Evolutionary conservation across 495 filamentous ascomycete genomes (phyloP), one percentile per base, ranked within the genome.

Genomic region (Lepidopterella palustris): DNA sequence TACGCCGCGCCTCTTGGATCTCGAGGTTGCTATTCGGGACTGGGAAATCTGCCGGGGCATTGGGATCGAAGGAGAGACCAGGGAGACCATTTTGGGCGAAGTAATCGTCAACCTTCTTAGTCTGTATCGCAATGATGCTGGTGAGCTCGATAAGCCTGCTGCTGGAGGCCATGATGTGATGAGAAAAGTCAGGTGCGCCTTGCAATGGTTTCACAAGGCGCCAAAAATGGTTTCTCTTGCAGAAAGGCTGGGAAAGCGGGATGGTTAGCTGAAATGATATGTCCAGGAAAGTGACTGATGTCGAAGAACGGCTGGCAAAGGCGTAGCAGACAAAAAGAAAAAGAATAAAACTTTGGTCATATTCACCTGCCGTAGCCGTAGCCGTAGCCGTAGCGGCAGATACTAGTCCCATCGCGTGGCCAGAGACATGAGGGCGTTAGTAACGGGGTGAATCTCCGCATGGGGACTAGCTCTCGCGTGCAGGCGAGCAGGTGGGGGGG

Each of bases 21-120:
- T 58, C 56, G 13, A 15, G 24, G 52, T 50, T 32, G 27, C 32
- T 21, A 8, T 11, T 27, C 1, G 45, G 25, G 2, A 58, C 45
- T 0, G 56, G 56, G 56, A 58, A 51, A 15, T 58, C 56, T n/a
- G 56, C 56, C 13, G 55, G 60, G 54, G 28, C 55, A 53, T 45
- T 31, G 55, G 48, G 54, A 32, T 57, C 54, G 35, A 62, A 62
- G 0, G 60, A 62, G 32, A 50, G 55, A 18, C 23, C n/a, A 5
- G 54, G 45, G 20, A 62, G 45, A 31, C 40, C 23, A 29, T 57
- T 45, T 26, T 45, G 24, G 15, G 42, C 25, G 55, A 62, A 53
- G 48, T 51, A 62, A 5, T 62, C 45, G 42, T 57, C 60, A 32
- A 62, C 23, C 55, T 62, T 57, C 27, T 24, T 42, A 45, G 60